phyloP scores from a whole-genome alignment of 192 early-diverging fungal genomes.

The Pilaira anomala region DNA sequence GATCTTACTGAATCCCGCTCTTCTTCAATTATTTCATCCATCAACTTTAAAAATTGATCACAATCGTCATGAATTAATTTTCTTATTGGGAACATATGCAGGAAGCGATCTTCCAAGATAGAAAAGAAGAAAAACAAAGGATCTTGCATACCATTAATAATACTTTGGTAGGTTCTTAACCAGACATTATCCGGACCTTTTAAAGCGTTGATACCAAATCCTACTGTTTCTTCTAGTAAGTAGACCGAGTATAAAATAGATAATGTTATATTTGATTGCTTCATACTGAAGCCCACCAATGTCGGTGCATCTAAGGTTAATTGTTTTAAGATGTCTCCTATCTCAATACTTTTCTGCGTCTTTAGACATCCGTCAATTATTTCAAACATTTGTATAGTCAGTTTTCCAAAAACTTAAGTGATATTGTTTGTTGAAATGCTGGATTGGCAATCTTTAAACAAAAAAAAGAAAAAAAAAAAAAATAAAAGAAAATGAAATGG shows the following conservation, averaged over 20 bases:
- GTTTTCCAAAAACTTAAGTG: conserved; percentile 15
- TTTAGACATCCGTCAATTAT: not conserved
- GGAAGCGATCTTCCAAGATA: conserved; percentile 38
- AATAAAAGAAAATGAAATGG: too few relatives aligned
- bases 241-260: conserved; percentile 2
- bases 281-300: conserved; percentile 24
- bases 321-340: conserved; percentile 14
- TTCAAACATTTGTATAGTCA: conserved; percentile 18
- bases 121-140: conserved; percentile 54
- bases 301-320: conserved; percentile 33
- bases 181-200: conserved; percentile 40
- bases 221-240: conserved; percentile 18
- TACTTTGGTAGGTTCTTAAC: conserved; percentile 46
- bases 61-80: not conserved
- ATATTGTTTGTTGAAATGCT: conserved; percentile 31
- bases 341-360: not conserved
- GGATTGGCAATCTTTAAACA: conserved; percentile 18
- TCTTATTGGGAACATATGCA: conserved; percentile 4
- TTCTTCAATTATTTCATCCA: conserved; percentile 8
- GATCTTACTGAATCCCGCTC: not conserved
- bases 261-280: not conserved
- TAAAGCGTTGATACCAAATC: conserved; percentile 51
- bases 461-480: too few relatives aligned
- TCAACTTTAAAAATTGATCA: conserved; percentile 10
- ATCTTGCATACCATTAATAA: conserved; percentile 43